Conservation (phyloP, 148 eudicot species). For the Pharnaceum exiguum region DNA sequence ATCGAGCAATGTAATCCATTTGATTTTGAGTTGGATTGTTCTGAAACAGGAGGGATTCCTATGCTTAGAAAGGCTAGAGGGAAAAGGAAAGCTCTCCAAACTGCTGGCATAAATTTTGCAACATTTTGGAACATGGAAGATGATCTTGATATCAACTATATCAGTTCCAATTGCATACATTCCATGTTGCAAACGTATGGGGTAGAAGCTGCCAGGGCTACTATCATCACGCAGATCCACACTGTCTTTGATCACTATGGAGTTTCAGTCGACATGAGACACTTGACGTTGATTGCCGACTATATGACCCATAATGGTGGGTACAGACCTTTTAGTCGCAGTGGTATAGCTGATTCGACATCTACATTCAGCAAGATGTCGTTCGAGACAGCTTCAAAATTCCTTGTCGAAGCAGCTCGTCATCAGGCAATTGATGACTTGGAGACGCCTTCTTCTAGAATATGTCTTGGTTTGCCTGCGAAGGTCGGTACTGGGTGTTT, state of each 20-base stretch:
- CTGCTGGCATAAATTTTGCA: conserved; percentile 72
- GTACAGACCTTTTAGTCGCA: conserved; percentile 74
- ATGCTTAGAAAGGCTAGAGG: conserved; percentile 32
- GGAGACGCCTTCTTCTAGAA: conserved; percentile 86
- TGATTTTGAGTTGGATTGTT: conserved; percentile 51
- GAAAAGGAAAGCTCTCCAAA: conserved; percentile 62
- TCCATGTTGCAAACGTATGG: conserved; percentile 73
- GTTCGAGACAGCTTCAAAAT: conserved; percentile 83
- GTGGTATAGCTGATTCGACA: conserved; percentile 64
- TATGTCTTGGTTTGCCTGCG: conserved; percentile 85
- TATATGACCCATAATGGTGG: conserved; percentile 88
- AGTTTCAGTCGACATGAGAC: conserved; percentile 80
- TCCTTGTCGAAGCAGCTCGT: conserved; percentile 70
- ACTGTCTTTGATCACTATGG: conserved; percentile 79
- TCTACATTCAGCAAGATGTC: conserved; percentile 86
- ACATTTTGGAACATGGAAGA: conserved; percentile 91
- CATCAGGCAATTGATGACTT: conserved; percentile 50
- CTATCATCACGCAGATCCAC: conserved; percentile 68
- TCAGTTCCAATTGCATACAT: conserved; percentile 76
- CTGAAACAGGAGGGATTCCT: conserved; percentile 26
- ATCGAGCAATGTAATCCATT: conserved; percentile 71
- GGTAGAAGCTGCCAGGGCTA: conserved; percentile 87
- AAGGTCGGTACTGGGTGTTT: conserved; percentile 94
- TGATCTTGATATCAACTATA: conserved; percentile 52
- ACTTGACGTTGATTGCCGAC: conserved; percentile 79